Base-by-base conservation (phyloP, 2,329 filamentous ascomycete species). In the Colletotrichum endophyticum region DNA sequence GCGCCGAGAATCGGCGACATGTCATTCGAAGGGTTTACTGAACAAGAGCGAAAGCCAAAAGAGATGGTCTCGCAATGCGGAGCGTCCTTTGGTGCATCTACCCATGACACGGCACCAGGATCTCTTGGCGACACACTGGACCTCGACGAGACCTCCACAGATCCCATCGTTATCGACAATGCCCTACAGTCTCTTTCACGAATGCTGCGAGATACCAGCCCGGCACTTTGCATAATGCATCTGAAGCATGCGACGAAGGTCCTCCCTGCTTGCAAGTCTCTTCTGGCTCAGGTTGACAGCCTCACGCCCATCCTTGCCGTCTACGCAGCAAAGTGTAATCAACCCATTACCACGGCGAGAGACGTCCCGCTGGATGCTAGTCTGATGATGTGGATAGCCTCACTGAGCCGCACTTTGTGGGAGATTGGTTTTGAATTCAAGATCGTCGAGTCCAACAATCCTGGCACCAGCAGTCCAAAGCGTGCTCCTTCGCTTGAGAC, bases 321-420 rank as follows among this genome's bases (percentile, higher is more conserved):
- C n/a, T 82, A 81, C 30, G 62, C 78, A n/a, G 74, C 75, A 34
- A 71, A 79, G 59, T 78, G 76, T 61, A 76, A 71, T 4, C 49
- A 57, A 15, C 25, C 75, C 8, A 27, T 1, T 6, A 63, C 64
- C 25, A 49, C 49, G 11, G 22, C 61, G 12, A 36, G 27, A 25
- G 70, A 72, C 8, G 39, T 81, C 25, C 80, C 80, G 11, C 56
- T 80, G 28, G 80, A 80, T 49, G 76, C 80, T 3, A 79, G 79
- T 30, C 63, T 82, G 7, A 72, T 66, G 19, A 36, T 78, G 27
- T 81, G 80, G 80, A 67, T 81, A 63, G 66, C 39, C 5, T 77
- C 63, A 8, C 78, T 82, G 11, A 63, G 75, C n/a, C 28, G 63
- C 28, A 75, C 79, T 27, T 64, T 82, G 49, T 66, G 78, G 9